Evolutionary conservation across 1,284 basidiomycete genomes (phyloP).

Genomic region (Ceratobasidium sp.): DNA sequence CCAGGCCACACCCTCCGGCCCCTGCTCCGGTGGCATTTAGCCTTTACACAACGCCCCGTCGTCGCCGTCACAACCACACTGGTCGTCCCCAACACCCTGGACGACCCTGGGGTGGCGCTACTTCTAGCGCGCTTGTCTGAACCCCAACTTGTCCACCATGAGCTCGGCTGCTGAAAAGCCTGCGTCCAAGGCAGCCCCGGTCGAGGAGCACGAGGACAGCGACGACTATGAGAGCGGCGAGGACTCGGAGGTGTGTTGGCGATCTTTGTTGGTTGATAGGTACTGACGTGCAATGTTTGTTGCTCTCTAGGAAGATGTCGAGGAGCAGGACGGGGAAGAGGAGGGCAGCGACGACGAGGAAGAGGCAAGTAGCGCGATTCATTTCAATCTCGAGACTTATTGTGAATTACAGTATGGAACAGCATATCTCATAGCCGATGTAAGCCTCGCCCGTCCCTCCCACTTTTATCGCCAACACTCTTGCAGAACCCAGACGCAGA

Average conservation of each 20-base stretch:
- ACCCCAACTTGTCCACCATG: slow-evolving; percentile 3
- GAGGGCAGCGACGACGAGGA: slow-evolving; percentile 5
- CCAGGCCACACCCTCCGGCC: background rate
- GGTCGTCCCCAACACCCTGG: background rate
- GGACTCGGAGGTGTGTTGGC: slow-evolving; percentile 24
- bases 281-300: background rate
- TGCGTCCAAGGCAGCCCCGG: slow-evolving; percentile 3
- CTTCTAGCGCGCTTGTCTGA: slow-evolving; percentile 1
- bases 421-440: slow-evolving; percentile 17
- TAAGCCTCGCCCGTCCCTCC: background rate
- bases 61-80: background rate
- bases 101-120: slow-evolving; percentile 5
- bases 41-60: background rate
- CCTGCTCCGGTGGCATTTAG: background rate
- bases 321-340: slow-evolving; percentile 9
- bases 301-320: slow-evolving; percentile 4
- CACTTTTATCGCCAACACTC: background rate
- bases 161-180: background rate
- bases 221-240: slow-evolving; percentile 35
- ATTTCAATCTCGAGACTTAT: background rate
- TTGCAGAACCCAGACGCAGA: slow-evolving; percentile 16
- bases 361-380: slow-evolving; percentile 13
- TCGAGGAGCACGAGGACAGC: slow-evolving; percentile 21
- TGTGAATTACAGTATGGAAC: slow-evolving; percentile 9
- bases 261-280: background rate